A percentile compares a stretch with the other conserved stretches of the same genome.
Conservation (phyloP, 2,329 filamentous ascomycete species). For the Thielaviopsis musarum region DNA sequence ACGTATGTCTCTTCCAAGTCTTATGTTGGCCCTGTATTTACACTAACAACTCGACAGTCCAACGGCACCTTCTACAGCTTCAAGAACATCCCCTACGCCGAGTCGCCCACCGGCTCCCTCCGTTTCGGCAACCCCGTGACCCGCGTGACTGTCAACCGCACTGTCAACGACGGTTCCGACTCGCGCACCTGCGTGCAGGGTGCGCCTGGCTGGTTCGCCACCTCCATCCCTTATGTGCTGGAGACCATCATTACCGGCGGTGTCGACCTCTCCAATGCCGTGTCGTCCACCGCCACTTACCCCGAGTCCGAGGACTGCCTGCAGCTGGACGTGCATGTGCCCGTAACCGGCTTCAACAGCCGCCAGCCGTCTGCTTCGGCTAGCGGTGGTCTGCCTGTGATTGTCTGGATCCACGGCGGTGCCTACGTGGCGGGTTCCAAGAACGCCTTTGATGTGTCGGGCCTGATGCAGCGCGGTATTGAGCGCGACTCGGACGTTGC, state of each 20-base stretch:
- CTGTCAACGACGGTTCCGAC: constrained; percentile 17
- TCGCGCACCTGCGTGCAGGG: constrained; percentile 16
- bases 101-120: constrained; percentile 21
- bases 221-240: neutral
- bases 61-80: constrained; percentile 19
- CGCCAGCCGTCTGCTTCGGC: constrained; percentile 19
- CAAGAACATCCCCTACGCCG: constrained; percentile 24
- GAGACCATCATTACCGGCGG: neutral
- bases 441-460: constrained; percentile 24
- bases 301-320: constrained; percentile 29
- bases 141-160: constrained; percentile 16
- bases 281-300: constrained; percentile 13
- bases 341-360: constrained; percentile 17
- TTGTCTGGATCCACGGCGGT: constrained; percentile 28
- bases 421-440: constrained; percentile 24
- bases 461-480: constrained; percentile 14
- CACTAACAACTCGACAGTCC: neutral
- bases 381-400: constrained; percentile 17
- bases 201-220: constrained; percentile 13
- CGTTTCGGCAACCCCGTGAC: constrained; percentile 21
- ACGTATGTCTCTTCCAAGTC: neutral
- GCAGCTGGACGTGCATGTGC: constrained; percentile 30
- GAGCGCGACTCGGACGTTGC: constrained; percentile 18
- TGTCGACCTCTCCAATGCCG: constrained; percentile 16
- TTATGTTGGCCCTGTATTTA: neutral